phyloP scores from a whole-genome alignment of 2,329 filamentous ascomycete genomes.

The Epichloe aotearoae region DNA sequence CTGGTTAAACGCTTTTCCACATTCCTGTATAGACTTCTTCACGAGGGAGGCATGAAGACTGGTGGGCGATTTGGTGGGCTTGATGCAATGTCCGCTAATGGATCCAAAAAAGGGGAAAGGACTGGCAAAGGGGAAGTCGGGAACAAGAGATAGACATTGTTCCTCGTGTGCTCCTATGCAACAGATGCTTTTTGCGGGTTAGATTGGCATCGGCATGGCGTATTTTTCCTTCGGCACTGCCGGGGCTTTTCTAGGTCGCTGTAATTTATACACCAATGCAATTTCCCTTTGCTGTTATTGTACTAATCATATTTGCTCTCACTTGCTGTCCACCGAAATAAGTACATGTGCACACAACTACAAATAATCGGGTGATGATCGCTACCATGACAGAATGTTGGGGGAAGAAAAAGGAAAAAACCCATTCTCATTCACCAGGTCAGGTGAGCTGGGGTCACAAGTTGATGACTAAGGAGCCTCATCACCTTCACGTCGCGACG shows the following conservation, averaged over 20 bases:
- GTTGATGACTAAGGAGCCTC: constrained; percentile 5
- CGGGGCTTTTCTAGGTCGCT: constrained; percentile 39
- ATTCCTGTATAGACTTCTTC: constrained; percentile 29
- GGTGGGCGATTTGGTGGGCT: constrained; percentile 21
- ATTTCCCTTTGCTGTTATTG: constrained; percentile 29
- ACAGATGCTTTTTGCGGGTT: constrained; percentile 31
- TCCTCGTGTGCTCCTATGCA: constrained; percentile 20
- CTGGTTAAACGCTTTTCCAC: constrained; percentile 30
- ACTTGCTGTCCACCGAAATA: background rate
- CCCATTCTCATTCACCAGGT: background rate
- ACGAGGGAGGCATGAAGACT: constrained; percentile 17
- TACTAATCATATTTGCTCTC: background rate
- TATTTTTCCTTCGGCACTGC: constrained; percentile 31
- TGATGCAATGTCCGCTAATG: constrained; percentile 25
- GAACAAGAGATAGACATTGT: constrained; percentile 23
- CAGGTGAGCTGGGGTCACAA: background rate
- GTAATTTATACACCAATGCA: constrained; percentile 51
- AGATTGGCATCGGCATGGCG: constrained; percentile 37
- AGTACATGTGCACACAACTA: no score
- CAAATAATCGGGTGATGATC: background rate
- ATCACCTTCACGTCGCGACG: background rate
- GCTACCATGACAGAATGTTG: background rate
- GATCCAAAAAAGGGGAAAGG: constrained; percentile 28
- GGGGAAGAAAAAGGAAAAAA: no score
- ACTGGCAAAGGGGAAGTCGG: constrained; percentile 33